Conservation (phyloP, 2,329 filamentous ascomycete species). For the Diaporthe batatas region DNA sequence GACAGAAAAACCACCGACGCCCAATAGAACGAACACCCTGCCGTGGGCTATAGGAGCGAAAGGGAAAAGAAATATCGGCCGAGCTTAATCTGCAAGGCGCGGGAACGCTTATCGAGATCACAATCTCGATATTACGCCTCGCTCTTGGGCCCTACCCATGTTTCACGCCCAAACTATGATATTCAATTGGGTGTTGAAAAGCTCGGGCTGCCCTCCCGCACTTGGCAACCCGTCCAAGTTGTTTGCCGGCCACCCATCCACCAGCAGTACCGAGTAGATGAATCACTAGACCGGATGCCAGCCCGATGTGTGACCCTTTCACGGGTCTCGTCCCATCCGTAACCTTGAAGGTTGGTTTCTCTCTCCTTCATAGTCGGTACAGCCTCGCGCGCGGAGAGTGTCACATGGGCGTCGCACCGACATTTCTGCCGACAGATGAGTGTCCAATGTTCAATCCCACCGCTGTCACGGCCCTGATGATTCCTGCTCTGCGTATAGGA, state of each 20-base stretch:
- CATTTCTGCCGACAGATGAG: neutral
- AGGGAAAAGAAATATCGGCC: neutral
- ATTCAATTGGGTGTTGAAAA: neutral
- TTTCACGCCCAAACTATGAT: slow-evolving; percentile 29
- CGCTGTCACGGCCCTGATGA: slow-evolving; percentile 3
- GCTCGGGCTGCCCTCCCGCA: neutral
- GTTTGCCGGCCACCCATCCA: slow-evolving; percentile 19
- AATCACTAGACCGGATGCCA: slow-evolving; percentile 6
- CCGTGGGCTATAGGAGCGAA: neutral
- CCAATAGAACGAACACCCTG: neutral
- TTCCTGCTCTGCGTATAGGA: neutral
- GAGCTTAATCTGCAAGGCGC: neutral
- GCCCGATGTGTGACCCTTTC: neutral
- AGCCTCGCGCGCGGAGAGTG: no score
- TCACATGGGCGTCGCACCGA: slow-evolving; percentile 14
- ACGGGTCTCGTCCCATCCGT: neutral
- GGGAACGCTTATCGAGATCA: slow-evolving; percentile 29
- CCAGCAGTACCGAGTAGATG: neutral
- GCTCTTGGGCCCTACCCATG: slow-evolving; percentile 25
- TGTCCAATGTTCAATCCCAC: slow-evolving; percentile 7
- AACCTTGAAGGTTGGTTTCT: no score
- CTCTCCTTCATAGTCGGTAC: no score
- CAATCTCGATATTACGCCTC: slow-evolving; percentile 28
- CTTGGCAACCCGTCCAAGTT: neutral
- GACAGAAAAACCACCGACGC: slow-evolving; percentile 13